These are phyloP conservation scores for Amaranthus palmeri DNA, from an alignment of 148 eudicot species.

Conservation along the genomic window DNA sequence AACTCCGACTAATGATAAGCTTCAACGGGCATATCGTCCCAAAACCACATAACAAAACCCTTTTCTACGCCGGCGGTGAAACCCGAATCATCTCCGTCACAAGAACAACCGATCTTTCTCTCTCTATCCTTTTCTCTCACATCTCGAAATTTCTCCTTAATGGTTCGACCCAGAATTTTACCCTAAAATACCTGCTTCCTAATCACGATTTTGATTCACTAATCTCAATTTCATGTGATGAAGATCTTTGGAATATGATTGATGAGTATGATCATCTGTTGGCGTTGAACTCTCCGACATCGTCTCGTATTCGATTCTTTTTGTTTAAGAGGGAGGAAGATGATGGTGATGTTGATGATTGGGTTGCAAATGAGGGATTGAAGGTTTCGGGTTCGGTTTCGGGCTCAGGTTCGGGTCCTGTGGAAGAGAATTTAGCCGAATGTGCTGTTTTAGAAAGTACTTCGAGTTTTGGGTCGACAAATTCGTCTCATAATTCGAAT, in stretches of 20 bases:
- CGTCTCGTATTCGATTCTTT: constrained; percentile 63
- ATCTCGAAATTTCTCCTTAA: constrained; percentile 40
- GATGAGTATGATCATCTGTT: constrained; percentile 63
- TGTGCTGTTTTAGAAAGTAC: constrained; percentile 58
- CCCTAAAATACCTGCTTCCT: constrained; percentile 76
- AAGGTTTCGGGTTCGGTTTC: constrained; percentile 5
- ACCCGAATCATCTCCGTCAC: constrained; percentile 68
- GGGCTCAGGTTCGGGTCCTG: constrained; percentile 22
- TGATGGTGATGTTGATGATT: constrained; percentile 25
- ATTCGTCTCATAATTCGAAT: constrained; percentile 63
- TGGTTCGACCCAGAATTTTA: constrained; percentile 33
- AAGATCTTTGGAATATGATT: constrained; percentile 72
- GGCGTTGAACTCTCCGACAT: constrained; percentile 22
- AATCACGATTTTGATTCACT: constrained; percentile 75
- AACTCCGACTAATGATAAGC: constrained; percentile 78
- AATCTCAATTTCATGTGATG: constrained; percentile 68
- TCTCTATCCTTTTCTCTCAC: constrained; percentile 40
- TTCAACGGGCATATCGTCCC: constrained; percentile 80
- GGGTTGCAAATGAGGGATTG: background rate
- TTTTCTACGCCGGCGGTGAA: constrained; percentile 81
- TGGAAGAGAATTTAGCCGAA: constrained; percentile 29
- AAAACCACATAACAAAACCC: constrained; percentile 61
- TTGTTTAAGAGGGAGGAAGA: constrained; percentile 44
- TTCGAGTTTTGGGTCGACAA: constrained; percentile 66
- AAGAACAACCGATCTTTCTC: constrained; percentile 35